These are phyloP conservation scores for Phialophora tarda DNA, from an alignment of 2,329 filamentous ascomycete genomes.

Conservation along the genomic window DNA sequence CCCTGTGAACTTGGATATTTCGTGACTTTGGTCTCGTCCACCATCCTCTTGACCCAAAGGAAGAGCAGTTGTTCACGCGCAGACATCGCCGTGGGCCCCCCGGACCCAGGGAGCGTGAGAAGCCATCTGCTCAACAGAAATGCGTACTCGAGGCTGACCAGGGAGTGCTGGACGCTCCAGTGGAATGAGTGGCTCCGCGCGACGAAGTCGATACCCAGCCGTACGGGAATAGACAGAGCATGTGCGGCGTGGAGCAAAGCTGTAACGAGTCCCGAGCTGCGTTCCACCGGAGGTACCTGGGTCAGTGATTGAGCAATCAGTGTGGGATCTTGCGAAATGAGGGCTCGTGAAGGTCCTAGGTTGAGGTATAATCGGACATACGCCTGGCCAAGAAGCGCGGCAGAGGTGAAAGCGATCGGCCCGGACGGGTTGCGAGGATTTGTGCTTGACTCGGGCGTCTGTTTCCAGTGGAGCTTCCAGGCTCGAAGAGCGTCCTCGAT, in stretches of 20 bases:
- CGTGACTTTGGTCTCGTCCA: too few species aligned
- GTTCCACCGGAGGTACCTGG: too few species aligned
- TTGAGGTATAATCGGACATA: conserved; percentile 54
- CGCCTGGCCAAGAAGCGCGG: conserved; percentile 64
- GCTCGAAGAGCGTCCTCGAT: conserved; percentile 48
- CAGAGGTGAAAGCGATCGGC: conserved; percentile 68
- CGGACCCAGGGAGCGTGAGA: conserved; percentile 44
- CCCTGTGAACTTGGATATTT: too few species aligned
- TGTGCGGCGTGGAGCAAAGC: conserved; percentile 57
- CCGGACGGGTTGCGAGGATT: conserved; percentile 51
- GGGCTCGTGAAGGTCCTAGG: conserved; percentile 30
- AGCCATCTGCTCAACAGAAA: conserved; percentile 57
- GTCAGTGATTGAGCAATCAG: too few species aligned
- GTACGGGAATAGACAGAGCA: conserved; percentile 61
- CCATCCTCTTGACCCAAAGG: too few species aligned
- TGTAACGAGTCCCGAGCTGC: too few species aligned
- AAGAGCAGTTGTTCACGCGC: too few species aligned
- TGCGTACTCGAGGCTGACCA: conserved; percentile 62
- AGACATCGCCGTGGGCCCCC: too few species aligned
- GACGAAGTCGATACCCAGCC: conserved; percentile 61
- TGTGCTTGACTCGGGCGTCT: conserved; percentile 47
- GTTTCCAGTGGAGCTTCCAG: conserved; percentile 49
- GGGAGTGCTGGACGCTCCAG: conserved; percentile 63
- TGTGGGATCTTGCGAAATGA: too few species aligned
- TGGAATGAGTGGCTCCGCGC: conserved; percentile 62